Conservation (phyloP, 2,329 filamentous ascomycete genomes). For the Fusarium palustre region DNA sequence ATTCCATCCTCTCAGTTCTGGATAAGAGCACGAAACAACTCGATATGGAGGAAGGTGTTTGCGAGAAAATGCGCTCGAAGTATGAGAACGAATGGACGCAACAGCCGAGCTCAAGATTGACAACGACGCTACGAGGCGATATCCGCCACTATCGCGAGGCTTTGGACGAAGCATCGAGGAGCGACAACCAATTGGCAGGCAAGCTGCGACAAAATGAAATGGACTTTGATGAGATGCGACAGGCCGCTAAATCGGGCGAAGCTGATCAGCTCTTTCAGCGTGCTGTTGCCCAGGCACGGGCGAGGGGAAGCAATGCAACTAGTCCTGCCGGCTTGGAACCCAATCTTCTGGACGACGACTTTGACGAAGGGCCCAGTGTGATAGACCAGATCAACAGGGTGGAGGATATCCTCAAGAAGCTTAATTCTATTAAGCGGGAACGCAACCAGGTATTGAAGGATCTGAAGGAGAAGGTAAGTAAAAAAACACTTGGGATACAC, state of each 20-base stretch:
- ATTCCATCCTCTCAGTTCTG: conserved; percentile 76
- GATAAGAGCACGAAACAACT: conserved; percentile 88
- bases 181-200: conserved; percentile 83
- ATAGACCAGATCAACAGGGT: conserved; percentile 89
- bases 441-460: conserved; percentile 93
- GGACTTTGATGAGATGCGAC: conserved; percentile 95
- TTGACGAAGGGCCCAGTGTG: conserved; percentile 83
- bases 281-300: conserved; percentile 82
- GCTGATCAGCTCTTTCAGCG: conserved; percentile 89
- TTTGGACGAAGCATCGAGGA: conserved; percentile 87
- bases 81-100: conserved; percentile 97
- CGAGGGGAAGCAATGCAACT: conserved; percentile 69
- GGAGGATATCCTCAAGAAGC: conserved; percentile 89
- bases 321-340: conserved; percentile 75
- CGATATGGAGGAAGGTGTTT: conserved; percentile 97
- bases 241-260: conserved; percentile 86
- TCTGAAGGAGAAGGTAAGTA: conserved; percentile 90
- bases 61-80: conserved; percentile 99
- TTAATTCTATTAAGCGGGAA: conserved; percentile 93
- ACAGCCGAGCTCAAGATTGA: conserved; percentile 91
- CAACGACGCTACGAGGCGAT: conserved; percentile 86
- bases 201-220: conserved; percentile 87
- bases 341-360: conserved; percentile 91
- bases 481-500: no score
- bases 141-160: conserved; percentile 90